Evolutionary conservation across 2,329 filamentous ascomycete species (phyloP), one percentile per base, ranked within the genome.

Genomic region (Lecanicillium sp.): DNA sequence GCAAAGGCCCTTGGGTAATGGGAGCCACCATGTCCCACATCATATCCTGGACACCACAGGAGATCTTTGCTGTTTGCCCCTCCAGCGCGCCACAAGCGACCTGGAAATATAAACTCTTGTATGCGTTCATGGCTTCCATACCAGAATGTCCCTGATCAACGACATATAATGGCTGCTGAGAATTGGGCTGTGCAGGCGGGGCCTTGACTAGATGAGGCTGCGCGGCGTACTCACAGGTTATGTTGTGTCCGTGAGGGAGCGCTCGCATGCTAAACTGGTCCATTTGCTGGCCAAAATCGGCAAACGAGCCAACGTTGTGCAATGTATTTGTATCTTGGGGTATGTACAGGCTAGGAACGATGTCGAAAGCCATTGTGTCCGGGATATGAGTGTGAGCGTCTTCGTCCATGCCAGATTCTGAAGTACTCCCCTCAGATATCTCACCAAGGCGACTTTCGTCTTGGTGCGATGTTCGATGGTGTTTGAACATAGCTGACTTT

Each of bases 401-500:
- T 49, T 78, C 74, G 50, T 73, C 75, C 43, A 64, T 65, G 41
- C 71, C 75, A n/a, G 70, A 73, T 34, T 74, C 71, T 16, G 70
- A 78, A 22, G 65, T 68, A 55, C 62, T 71, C 50, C 75, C 71
- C 48, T 73, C 73, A 31, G 68, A 52, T 6, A 58, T 53, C 48
- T 79, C 73, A 38, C 71, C 70, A 29, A 69, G 66, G 48, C 77
- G 67, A 40, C 74, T 60, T 28, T 75, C 70, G 45, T 74, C 69
- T 49, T 78, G 73, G 51, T 80, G 75, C 2, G 74, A 76, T 19
- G 75, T 66, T 37, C 75, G 65, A 52, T 80, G 75, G 53, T 80
- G 77, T 59, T 81, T 81, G 39, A 81, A 73, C 76, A 80, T 79
- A 39, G 78, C 83, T 5, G 79, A 83, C 57, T 84, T 84, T 39